Base-by-base conservation (phyloP, 106 monocot species). In the Platanthera zijinensis region DNA sequence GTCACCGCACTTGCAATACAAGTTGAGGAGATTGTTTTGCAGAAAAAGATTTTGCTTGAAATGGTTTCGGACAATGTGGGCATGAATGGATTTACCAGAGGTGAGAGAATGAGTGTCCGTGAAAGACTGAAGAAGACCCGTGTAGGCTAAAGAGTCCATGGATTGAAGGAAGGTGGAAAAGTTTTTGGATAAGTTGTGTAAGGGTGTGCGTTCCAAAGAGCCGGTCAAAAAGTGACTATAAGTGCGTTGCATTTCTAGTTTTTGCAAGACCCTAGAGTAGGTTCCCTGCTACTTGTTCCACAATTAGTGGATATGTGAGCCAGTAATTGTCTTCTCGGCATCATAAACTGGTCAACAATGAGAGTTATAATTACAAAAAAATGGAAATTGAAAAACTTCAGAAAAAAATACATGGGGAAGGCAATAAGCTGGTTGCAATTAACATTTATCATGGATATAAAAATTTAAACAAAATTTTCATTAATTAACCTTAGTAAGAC, bases 31-130 rank as follows among this genome's bases (percentile, higher is more conserved):
- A 63, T 78, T 79, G 80, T 92, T 87, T 52, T 80, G 74, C 12
- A 85, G 73, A 75, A 89, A 87, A 18, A 87, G 51, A 76, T 69
- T 78, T 10, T 83, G 87, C 48, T 45, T 84, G 84, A 85, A 79
- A 11, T 69, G 69, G 5, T 78, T 49, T 49, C 83, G 78, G 69
- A 87, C 49, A 77, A 92, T 81, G 79, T 82, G 85, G 70, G 85
- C 81, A 45, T 92, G 87, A 71, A 85, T 57, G 18, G 84, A 75
- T 47, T 85, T 92, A 8, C 82, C 87, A 11, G 54, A 68, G 57
- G 56, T 14, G 67, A 89, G 71, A 51, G 84, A 86, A 14, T 30
- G 64, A 51, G 78, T 68, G 14, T 72, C 50, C 11, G 83, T 67
- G 57, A 64, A 67, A 57, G 74, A 75, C 6, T 67, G 80, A 67